A percentile compares a stretch with the other conserved stretches of the same genome.
phyloP scores from a whole-genome alignment of 352 stramenopile genomes.

The Phytophthora tubulina region DNA sequence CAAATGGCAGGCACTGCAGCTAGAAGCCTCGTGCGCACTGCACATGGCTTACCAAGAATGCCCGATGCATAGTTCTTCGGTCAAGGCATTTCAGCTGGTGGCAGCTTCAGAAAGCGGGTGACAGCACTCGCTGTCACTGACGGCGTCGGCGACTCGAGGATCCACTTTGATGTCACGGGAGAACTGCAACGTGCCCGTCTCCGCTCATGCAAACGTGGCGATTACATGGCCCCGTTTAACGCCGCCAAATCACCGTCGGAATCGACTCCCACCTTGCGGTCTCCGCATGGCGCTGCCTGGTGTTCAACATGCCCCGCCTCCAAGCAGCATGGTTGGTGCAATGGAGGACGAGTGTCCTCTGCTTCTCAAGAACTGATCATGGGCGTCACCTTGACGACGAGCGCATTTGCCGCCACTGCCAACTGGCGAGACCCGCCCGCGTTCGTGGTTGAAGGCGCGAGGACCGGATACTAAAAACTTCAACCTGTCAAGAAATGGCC shows the following conservation, averaged over 20 bases:
- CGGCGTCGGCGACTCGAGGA: not conserved
- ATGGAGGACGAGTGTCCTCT: not conserved
- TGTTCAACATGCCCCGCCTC: not conserved
- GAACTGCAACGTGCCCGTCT: conserved; percentile 20
- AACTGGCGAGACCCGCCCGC: not conserved
- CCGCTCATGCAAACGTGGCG: conserved; percentile 16
- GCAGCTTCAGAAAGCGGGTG: conserved; percentile 16
- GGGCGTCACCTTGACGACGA: not conserved
- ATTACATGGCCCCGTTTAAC: conserved; percentile 31
- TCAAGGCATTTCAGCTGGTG: conserved; percentile 16
- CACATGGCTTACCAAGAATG: not conserved
- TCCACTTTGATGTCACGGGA: not conserved
- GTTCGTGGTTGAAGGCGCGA: conserved; percentile 22
- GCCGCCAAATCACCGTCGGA: conserved; percentile 24
- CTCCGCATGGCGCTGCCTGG: not conserved
- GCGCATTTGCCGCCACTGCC: not conserved
- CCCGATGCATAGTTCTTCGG: not conserved
- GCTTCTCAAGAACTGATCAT: not conserved
- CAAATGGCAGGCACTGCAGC: not conserved
- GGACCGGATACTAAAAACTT: conserved; percentile 27
- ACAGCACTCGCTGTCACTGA: not conserved
- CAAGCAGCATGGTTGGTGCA: not conserved
- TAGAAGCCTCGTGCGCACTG: not conserved
- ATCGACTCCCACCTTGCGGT: conserved; percentile 16
- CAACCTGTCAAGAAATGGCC: conserved; percentile 23